Evolutionary conservation across 192 early-diverging fungal species (phyloP).

Genomic region (Linnemannia exigua): DNA sequence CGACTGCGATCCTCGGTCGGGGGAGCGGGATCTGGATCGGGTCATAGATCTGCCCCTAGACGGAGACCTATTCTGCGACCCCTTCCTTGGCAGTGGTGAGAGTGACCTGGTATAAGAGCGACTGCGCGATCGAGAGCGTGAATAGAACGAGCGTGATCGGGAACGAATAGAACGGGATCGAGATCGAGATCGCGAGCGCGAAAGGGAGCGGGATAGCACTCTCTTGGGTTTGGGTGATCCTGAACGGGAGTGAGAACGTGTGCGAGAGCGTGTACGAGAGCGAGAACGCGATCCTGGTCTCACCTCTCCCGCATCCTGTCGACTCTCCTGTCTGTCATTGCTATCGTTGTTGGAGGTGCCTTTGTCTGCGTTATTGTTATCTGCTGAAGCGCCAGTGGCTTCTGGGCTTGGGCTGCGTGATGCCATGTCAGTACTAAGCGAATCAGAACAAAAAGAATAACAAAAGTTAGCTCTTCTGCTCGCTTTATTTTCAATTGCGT

Average conservation of each 20-base stretch:
- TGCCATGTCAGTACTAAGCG: slow-evolving; percentile 36
- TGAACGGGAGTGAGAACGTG: slow-evolving; percentile 19
- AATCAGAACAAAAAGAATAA: background rate
- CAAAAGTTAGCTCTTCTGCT: background rate
- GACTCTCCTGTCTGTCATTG: background rate
- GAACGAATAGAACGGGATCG: slow-evolving; percentile 18
- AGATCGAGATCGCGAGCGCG: slow-evolving; percentile 28
- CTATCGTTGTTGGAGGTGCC: background rate
- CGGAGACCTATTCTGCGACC: background rate
- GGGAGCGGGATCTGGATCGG: slow-evolving; percentile 38
- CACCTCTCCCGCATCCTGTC: background rate
- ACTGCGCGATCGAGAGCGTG: slow-evolving; percentile 21
- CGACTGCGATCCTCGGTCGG: background rate
- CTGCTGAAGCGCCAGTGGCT: background rate
- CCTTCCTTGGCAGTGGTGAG: slow-evolving; percentile 6
- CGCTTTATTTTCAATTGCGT: background rate
- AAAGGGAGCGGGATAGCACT: slow-evolving; percentile 15
- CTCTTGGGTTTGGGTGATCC: background rate
- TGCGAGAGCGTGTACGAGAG: slow-evolving; percentile 12
- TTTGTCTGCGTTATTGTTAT: slow-evolving; percentile 18
- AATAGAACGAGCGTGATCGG: slow-evolving; percentile 17
- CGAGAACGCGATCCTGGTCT: slow-evolving; percentile 22
- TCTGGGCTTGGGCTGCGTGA: slow-evolving; percentile 48
- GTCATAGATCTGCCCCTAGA: slow-evolving; percentile 36
- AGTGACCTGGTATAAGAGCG: slow-evolving; percentile 38